Conservation (phyloP, 2,329 filamentous ascomycete species). For the Aspergillus ochraceus region DNA sequence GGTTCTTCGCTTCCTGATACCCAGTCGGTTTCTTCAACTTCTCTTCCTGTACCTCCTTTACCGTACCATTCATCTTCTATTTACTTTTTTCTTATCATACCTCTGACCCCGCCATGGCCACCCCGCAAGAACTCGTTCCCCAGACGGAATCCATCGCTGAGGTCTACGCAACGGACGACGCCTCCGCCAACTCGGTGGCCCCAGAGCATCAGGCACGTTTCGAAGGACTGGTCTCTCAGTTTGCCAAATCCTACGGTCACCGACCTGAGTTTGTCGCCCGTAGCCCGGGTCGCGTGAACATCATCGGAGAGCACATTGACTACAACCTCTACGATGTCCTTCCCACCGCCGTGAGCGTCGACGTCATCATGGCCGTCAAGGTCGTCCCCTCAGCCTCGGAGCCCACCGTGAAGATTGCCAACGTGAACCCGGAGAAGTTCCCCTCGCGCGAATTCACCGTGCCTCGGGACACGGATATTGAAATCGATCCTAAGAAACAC, state of each 20-base stretch:
- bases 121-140: constrained; percentile 61
- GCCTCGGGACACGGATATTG: constrained; percentile 60
- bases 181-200: constrained; percentile 72
- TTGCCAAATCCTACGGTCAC: constrained; percentile 68
- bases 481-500: constrained; percentile 80
- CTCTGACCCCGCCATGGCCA: constrained; percentile 31
- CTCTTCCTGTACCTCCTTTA: neutral
- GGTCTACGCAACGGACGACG: constrained; percentile 77
- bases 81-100: neutral
- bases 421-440: constrained; percentile 75
- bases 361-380: constrained; percentile 81
- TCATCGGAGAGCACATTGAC: constrained; percentile 99
- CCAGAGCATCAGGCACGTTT: constrained; percentile 70
- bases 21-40: neutral
- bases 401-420: constrained; percentile 73
- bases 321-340: constrained; percentile 96
- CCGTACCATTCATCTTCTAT: neutral
- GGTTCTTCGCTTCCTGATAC: neutral
- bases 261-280: constrained; percentile 79
- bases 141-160: constrained; percentile 72
- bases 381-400: constrained; percentile 46
- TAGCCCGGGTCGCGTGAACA: constrained; percentile 92
- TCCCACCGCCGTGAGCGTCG: constrained; percentile 91
- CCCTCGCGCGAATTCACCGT: constrained; percentile 73
- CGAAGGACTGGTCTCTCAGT: constrained; percentile 69